Percentiles rank a stretch among this genome's conserved stretches.
Evolutionary conservation across 1,139 yeast genomes (phyloP).

Genomic region (Torulaspora pretoriensis): DNA sequence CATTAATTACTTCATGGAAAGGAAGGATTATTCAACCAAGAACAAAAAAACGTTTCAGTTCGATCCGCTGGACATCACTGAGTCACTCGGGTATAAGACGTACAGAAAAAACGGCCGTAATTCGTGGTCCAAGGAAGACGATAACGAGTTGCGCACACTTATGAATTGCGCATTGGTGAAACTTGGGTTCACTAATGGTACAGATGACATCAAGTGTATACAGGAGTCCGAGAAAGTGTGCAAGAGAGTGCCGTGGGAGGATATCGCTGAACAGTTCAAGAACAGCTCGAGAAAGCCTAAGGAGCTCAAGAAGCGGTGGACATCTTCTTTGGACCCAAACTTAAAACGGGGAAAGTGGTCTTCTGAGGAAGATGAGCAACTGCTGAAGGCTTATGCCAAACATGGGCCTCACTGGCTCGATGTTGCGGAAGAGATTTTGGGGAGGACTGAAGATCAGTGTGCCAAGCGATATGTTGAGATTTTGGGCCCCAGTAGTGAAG

Average conservation of each 20-base stretch:
- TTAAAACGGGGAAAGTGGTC: slow-evolving; percentile 88
- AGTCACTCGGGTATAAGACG: slow-evolving; percentile 71
- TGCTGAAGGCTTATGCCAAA: slow-evolving; percentile 58
- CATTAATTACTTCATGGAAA: slow-evolving; percentile 7
- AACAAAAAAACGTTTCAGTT: slow-evolving; percentile 32
- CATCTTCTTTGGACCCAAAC: slow-evolving; percentile 76
- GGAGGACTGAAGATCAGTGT: slow-evolving; percentile 93
- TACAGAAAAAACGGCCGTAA: slow-evolving; percentile 58
- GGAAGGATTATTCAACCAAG: slow-evolving; percentile 10
- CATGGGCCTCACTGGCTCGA: slow-evolving; percentile 86
- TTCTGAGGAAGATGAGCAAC: slow-evolving; percentile 65
- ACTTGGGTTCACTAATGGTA: slow-evolving; percentile 36
- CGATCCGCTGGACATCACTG: slow-evolving; percentile 66
- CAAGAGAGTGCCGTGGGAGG: slow-evolving; percentile 54
- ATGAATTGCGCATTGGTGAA: slow-evolving; percentile 38
- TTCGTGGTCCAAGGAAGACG: slow-evolving; percentile 69
- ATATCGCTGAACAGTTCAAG: slow-evolving; percentile 44
- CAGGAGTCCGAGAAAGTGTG: slow-evolving; percentile 32
- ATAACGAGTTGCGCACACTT: slow-evolving; percentile 42
- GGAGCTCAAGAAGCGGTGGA: slow-evolving; percentile 73
- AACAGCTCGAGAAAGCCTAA: slow-evolving; percentile 53
- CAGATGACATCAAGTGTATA: slow-evolving; percentile 31
- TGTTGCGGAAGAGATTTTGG: slow-evolving; percentile 68
- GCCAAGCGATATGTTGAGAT: slow-evolving; percentile 89
- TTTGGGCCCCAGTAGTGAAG: slow-evolving; percentile 70